Base-by-base conservation (phyloP, 2,329 filamentous ascomycete genomes). In the Trichophyton benhamiae region DNA sequence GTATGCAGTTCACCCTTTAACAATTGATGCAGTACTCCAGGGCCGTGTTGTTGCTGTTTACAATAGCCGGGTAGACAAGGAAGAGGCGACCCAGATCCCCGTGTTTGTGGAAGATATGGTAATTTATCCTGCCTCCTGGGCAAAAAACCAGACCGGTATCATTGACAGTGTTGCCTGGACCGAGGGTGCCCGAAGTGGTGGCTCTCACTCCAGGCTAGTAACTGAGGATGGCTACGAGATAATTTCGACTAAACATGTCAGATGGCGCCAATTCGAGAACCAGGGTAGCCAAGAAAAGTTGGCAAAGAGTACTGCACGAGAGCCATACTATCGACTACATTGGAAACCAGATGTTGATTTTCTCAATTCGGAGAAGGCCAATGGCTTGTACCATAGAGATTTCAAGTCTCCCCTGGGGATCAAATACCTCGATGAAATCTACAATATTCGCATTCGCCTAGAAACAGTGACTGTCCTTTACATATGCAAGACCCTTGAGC, bases 21-120 rank as follows among this genome's bases (percentile, higher is more conserved):
- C 63, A 2, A 64, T 70, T 15, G 67, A 70, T 44, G 64, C 66
- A 3, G 60, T 65, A 41, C 22, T 70, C 0, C 60, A 59, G 27
- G 52, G 57, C 11, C 22, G 33, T 30, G 58, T 61, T n/a, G 44
- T 57, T 25, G 36, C 60, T n/a, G 53, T 59, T 13, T 46, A 59
- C 17, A 46, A 17, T 9, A 33, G 57, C 15, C 33, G n/a, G 6
- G 25, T 15, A 15, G 36, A 59, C 6, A 55, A 59, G 57, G 42
- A 55, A 2, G 22, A 55, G 5, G 22, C 27, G 13, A 30, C 13
- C n/a, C 27, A n/a, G 13, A 44, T 60, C 3, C 60, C 57, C 8
- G 17, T 62, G 36, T 22, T 41, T n/a, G 46, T 62, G 22, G 60
- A 59, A 5, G 57, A 62, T 20, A 22, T 59, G 38, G 11, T 22